A percentile compares a stretch with the other conserved stretches of the same genome.
Conservation (phyloP, 2,329 filamentous ascomycete species). For the Fusarium vanettenii region DNA sequence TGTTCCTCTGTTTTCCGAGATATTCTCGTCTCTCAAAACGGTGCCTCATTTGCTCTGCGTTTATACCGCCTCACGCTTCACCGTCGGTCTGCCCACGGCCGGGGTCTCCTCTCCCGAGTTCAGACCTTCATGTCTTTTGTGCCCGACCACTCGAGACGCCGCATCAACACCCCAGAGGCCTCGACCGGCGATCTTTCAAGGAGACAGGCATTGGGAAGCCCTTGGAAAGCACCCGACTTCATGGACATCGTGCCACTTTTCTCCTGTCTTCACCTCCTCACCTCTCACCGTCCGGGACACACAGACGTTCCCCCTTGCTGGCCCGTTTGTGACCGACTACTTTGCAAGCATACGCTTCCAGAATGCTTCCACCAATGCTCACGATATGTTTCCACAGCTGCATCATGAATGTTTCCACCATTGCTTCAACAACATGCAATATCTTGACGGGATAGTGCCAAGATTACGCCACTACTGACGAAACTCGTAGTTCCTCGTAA, state of each 20-base stretch:
- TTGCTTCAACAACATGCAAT: slow-evolving; percentile 8
- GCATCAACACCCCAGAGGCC: slow-evolving; percentile 1
- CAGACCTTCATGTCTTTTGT: slow-evolving; percentile 12
- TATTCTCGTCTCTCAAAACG: slow-evolving; percentile 19
- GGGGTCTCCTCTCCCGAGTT: slow-evolving; percentile 9
- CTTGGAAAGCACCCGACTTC: slow-evolving; percentile 21
- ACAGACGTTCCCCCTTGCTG: not conserved
- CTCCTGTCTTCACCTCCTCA: slow-evolving; percentile 6
- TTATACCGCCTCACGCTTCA: slow-evolving; percentile 24
- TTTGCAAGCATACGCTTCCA: slow-evolving; percentile 2
- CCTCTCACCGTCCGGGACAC: not conserved
- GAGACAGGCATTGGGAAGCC: slow-evolving; percentile 6
- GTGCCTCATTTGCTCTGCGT: slow-evolving; percentile 6
- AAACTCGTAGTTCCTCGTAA: not conserved
- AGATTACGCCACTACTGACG: not conserved
- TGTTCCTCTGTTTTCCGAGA: slow-evolving; percentile 21
- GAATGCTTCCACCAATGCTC: slow-evolving; percentile 9
- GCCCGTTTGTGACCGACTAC: not conserved
- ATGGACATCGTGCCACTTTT: slow-evolving; percentile 29
- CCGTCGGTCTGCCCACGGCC: slow-evolving; percentile 37
- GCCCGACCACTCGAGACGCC: slow-evolving; percentile 19
- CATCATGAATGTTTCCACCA: slow-evolving; percentile 3
- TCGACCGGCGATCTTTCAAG: slow-evolving; percentile 12
- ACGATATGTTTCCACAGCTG: not conserved
- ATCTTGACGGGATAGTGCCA: not conserved